A percentile compares a stretch with the other conserved stretches of the same genome.
phyloP scores from a whole-genome alignment of 768 basidiomycete genomes.

The Termitomyces sp. region DNA sequence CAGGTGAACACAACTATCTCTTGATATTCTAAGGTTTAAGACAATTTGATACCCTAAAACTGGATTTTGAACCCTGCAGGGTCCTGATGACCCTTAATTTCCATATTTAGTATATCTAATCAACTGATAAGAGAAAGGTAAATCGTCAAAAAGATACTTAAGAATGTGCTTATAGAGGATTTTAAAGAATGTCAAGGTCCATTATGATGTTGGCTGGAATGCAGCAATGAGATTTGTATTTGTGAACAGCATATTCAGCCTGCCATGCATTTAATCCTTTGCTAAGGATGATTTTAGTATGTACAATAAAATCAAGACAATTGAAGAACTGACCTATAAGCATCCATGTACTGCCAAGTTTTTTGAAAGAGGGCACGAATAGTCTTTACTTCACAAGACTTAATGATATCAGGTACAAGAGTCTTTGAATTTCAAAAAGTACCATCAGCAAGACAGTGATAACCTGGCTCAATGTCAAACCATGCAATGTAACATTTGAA shows the following conservation, averaged over 20 bases:
- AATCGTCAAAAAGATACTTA: too few relatives aligned
- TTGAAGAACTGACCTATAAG: not conserved
- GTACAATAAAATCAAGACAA: not conserved
- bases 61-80: not conserved
- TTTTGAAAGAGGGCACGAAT: not conserved
- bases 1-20: not conserved
- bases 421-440: conserved; percentile 9
- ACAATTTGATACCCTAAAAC: not conserved
- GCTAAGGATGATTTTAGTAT: not conserved
- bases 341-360: conserved; percentile 3
- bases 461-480: conserved; percentile 1
- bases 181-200: not conserved
- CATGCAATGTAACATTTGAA: too few relatives aligned
- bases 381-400: conserved; percentile 7
- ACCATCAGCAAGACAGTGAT: not conserved
- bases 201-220: not conserved
- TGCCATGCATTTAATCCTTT: not conserved
- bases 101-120: not conserved
- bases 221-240: not conserved
- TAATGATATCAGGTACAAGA: conserved; percentile 10
- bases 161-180: not conserved
- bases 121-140: not conserved
- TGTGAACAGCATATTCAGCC: not conserved
- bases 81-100: not conserved
- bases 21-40: not conserved